Evolutionary conservation across 176 grass and related monocot species (phyloP), one percentile per base, ranked within the genome.

Genomic region (Lolium multiflorum): DNA sequence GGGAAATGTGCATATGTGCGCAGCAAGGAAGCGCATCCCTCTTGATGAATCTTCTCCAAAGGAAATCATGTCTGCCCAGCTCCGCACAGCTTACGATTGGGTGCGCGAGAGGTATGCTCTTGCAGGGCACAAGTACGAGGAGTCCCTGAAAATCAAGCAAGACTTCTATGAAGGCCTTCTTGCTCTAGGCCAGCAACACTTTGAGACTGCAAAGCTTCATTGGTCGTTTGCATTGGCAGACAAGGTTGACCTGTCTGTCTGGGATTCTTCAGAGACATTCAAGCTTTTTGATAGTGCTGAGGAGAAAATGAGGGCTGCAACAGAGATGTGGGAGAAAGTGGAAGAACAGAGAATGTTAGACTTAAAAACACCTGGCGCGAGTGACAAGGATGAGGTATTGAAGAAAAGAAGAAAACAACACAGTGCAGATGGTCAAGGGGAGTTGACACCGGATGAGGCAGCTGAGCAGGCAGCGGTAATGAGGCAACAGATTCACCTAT

Each of bases 1-100:
- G 97, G 97, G 97, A 71, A 98, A 98, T 88, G 97, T 98, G 39
- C 90, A 98, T 72, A 98, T 98, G 97, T 98, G 97, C 54, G 92
- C 94, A 86, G 97, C 97, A 61, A 88, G 97, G 76, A 98, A 98
- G 76, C 90, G 87, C 83, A 98, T 98, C 21, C 94, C 97, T 78
- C 90, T 98, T 14, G 97, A 98, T 25, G 97, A 94, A 88, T 91
- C 92, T 80, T 81, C 94, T 86, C 76, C 97, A 15, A 89, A 95
- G 83, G 89, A 94, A 78, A 87, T 87, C 71, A 84, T 96, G 88
- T 61, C 84, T 22, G 66, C 88, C 58, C 97, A 98, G 71, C 93
- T 98, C 24, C 71, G 71, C n/a, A 91, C 71, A 15, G 97, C 97
- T 78, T 98, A 96, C 85, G 90, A 96, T 80, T 98, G 94, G 94